Evolutionary conservation across 257 asterid genomes (phyloP), one percentile per base, ranked within the genome.

Genomic region (Capsicum baccatum): DNA sequence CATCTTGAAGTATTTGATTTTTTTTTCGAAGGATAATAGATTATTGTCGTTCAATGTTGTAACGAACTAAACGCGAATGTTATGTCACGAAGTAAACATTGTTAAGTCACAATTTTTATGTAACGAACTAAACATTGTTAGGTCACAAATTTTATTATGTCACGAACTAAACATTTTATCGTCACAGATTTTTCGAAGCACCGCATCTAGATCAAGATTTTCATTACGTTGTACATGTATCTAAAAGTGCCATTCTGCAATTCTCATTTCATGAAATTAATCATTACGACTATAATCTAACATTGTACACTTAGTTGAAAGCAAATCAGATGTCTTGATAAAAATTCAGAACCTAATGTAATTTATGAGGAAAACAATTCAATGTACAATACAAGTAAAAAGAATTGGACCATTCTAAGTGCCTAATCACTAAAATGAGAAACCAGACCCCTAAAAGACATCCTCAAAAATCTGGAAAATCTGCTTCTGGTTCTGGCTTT

Each of bases 401-500:
- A 71, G 44, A 52, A 52, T 26, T 52, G 21, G 21, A 52, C 63
- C 26, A 76, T 8, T 14, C 63, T 21, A 52, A 76, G 13, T 74
- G 48, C 37, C 47, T 17, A 59, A 69, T 69, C 81, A 76, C 63
- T 52, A 52, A 76, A 47, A 39, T 76, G 50, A 50, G 17, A 68
- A 57, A 67, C 64, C 69, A 69, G 83, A 66, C 48, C 79, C 67
- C n/a, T 80, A 44, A 63, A 69, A 67, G 86, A 88, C 82, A 83
- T 71, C 85, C 50, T 79, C 33, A 63, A 80, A 74, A 73, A 63
- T 86, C 79, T 67, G 84, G 84, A 82, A 39, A 64, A 83, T 83
- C 81, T 60, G 83, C 42, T 52, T 66, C 16, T 69, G 19, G 21
- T 14, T 21, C 81, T 37, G 12, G 44, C 50, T 68, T 37, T 35